Percentiles rank a stretch among this genome's conserved stretches.
Evolutionary conservation across 306 rosid genomes (phyloP).

Genomic region (Hippophae tibetana): DNA sequence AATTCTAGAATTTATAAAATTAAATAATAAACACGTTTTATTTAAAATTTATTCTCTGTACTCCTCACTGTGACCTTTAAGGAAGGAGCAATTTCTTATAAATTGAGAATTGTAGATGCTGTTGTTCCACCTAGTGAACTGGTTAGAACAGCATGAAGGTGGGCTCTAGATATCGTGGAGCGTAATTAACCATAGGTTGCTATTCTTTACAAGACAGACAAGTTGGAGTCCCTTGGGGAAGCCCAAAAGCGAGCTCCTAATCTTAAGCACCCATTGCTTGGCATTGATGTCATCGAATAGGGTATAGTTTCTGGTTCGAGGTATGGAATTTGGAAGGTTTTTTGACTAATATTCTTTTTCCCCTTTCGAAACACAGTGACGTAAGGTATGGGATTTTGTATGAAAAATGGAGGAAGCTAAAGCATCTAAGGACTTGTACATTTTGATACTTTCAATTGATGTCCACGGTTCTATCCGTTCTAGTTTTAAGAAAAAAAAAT

Average conservation of each 20-base stretch:
- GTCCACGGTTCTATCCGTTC: too few species aligned
- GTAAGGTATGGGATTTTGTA: slow-evolving; percentile 18
- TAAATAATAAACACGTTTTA: too few species aligned
- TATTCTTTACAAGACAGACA: slow-evolving; percentile 76
- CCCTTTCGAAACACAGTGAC: not conserved
- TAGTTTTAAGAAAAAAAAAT: too few species aligned
- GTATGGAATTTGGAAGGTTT: slow-evolving; percentile 88
- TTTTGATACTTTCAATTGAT: slow-evolving; percentile 30
- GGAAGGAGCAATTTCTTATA: slow-evolving; percentile 47
- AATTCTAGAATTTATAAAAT: too few species aligned
- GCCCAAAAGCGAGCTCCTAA: slow-evolving; percentile 67
- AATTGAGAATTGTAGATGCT: slow-evolving; percentile 86
- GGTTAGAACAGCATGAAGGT: slow-evolving; percentile 61
- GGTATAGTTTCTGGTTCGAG: slow-evolving; percentile 80
- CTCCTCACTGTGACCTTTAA: too few species aligned
- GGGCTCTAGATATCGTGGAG: slow-evolving; percentile 75
- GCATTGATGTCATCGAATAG: slow-evolving; percentile 81
- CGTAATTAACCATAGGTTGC: slow-evolving; percentile 67
- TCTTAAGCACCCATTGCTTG: slow-evolving; percentile 76
- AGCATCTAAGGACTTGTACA: slow-evolving; percentile 45
- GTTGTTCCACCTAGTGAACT: slow-evolving; percentile 57
- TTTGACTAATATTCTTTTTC: too few species aligned
- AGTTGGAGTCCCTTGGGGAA: slow-evolving; percentile 78
- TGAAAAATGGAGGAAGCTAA: slow-evolving; percentile 67
- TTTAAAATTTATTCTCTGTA: too few species aligned